Percentiles rank a stretch among this genome's conserved stretches.
These are phyloP conservation scores for Amniculicola lignicola DNA, from an alignment of 495 filamentous ascomycete species.

Conservation along the genomic window DNA sequence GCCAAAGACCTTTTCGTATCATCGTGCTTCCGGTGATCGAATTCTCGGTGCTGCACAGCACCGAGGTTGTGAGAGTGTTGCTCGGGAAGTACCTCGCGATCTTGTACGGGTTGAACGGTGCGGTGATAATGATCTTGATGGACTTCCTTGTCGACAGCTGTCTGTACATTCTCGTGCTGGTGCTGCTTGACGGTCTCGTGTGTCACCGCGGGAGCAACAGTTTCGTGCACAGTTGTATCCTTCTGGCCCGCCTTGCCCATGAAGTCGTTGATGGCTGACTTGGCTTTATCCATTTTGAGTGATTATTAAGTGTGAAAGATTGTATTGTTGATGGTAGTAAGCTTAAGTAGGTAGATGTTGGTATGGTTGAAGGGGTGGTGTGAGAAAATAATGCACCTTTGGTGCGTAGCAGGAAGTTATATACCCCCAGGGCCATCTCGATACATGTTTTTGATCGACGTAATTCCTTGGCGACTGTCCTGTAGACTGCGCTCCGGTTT, in stretches of 20 bases:
- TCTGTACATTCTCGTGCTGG: conserved; percentile 53
- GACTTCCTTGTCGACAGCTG: conserved; percentile 60
- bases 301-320: conserved; percentile 5
- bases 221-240: conserved; percentile 62
- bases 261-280: conserved; percentile 53
- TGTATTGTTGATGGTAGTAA: background rate
- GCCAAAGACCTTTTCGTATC: conserved; percentile 46
- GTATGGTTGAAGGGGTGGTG: background rate
- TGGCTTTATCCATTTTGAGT: conserved; percentile 56
- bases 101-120: conserved; percentile 43
- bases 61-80: conserved; percentile 44
- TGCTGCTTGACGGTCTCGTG: conserved; percentile 54
- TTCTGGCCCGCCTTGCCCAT: conserved; percentile 54
- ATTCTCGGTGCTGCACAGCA: conserved; percentile 53
- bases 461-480: too few species aligned
- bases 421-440: too few species aligned
- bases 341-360: background rate
- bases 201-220: conserved; percentile 56
- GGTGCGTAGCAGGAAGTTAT: too few species aligned
- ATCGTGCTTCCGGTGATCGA: conserved; percentile 53
- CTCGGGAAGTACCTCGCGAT: conserved; percentile 41
- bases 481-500: too few species aligned
- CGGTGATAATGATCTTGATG: conserved; percentile 48
- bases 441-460: too few species aligned
- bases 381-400: too few species aligned